These are phyloP conservation scores for Stereum hirsutum DNA, from an alignment of 1,284 basidiomycete genomes.

Conservation along the genomic window DNA sequence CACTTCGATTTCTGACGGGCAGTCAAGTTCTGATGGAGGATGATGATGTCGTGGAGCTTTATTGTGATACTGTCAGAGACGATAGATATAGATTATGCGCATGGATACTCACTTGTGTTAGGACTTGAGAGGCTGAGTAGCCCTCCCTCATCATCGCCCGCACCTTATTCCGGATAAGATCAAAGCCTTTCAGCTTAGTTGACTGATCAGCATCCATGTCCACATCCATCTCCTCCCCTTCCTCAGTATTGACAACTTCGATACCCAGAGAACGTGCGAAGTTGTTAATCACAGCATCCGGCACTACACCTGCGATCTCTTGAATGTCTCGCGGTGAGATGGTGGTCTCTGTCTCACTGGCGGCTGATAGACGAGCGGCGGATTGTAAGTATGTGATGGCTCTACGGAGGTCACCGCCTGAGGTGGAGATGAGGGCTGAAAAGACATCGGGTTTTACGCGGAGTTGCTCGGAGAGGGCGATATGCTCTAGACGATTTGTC, in stretches of 20 bases:
- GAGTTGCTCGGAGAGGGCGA: constrained; percentile 61
- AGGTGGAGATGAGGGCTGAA: constrained; percentile 68
- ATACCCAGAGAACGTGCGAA: constrained; percentile 76
- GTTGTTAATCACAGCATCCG: constrained; percentile 59
- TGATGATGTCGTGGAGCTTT: constrained; percentile 87
- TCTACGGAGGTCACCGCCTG: constrained; percentile 90
- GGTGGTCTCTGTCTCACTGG: constrained; percentile 58
- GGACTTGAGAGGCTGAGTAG: constrained; percentile 86
- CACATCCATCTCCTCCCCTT: constrained; percentile 39
- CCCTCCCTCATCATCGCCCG: constrained; percentile 77
- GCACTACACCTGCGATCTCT: constrained; percentile 96
- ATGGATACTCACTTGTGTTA: constrained; percentile 64
- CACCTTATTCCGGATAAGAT: constrained; percentile 65
- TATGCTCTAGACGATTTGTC: constrained; percentile 69
- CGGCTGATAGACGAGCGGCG: constrained; percentile 76
- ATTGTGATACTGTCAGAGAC: constrained; percentile 3
- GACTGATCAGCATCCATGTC: constrained; percentile 18
- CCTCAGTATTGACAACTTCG: constrained; percentile 37
- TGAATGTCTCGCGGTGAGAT: constrained; percentile 78
- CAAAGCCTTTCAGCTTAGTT: constrained; percentile 40
- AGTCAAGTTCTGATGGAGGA: constrained; percentile 74
- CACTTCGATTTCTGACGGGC: constrained; percentile 79
- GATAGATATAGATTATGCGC: not conserved
- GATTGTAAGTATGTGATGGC: constrained; percentile 99
- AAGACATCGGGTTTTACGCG: constrained; percentile 46